These are phyloP conservation scores for Suillus decipiens DNA, from an alignment of 768 basidiomycete species.

Conservation along the genomic window DNA sequence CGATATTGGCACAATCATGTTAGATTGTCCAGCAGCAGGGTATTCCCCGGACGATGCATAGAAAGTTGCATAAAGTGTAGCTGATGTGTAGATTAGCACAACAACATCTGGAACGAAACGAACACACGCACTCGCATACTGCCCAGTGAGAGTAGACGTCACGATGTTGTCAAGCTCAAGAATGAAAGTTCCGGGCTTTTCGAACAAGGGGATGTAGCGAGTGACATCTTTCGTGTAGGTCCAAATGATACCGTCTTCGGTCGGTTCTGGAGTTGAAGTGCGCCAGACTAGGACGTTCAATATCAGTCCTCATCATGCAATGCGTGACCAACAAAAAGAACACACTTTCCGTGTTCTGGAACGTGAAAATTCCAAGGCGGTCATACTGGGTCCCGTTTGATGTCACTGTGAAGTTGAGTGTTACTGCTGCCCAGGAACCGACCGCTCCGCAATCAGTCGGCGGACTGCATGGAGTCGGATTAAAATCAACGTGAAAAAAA, in stretches of 20 bases:
- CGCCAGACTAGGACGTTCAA: conserved; percentile 59
- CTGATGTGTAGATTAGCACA: conserved; percentile 35
- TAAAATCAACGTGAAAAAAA: neutral
- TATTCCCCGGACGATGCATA: conserved; percentile 58
- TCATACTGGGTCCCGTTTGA: conserved; percentile 80
- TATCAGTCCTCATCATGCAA: neutral
- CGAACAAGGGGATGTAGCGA: conserved; percentile 69
- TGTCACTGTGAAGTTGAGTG: conserved; percentile 75
- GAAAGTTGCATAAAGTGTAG: conserved; percentile 71
- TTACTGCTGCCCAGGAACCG: conserved; percentile 76
- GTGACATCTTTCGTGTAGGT: conserved; percentile 77
- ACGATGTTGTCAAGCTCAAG: conserved; percentile 74
- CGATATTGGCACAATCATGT: conserved; percentile 70
- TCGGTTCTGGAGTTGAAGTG: conserved; percentile 80
- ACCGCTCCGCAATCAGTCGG: conserved; percentile 69
- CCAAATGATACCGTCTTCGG: conserved; percentile 72
- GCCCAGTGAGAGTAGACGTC: conserved; percentile 55
- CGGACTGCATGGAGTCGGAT: conserved; percentile 44
- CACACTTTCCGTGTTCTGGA: conserved; percentile 77
- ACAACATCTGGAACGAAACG: conserved; percentile 1
- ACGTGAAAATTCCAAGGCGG: conserved; percentile 70
- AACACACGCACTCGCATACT: conserved; percentile 61
- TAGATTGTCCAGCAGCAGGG: conserved; percentile 60
- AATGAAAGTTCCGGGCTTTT: conserved; percentile 66
- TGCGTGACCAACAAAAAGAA: neutral